Base-by-base conservation (phyloP, 495 filamentous ascomycete genomes). In the Cercophora scortea region DNA sequence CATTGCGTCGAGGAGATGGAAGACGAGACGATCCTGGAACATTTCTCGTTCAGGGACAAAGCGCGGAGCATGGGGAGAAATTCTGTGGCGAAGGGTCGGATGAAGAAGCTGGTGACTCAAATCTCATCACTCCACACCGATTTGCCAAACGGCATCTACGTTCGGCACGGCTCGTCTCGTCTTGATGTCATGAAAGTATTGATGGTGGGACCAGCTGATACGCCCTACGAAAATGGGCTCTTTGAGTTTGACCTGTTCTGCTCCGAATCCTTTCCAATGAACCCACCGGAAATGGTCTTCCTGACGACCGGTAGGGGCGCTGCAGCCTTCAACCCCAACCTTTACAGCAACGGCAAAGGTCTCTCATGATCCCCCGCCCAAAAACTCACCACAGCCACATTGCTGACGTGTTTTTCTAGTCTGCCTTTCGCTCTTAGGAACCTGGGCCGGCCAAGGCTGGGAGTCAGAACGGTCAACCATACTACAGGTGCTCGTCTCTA, bases 221-320 rank as follows among this genome's bases (percentile, higher is more conserved):
- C 82, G 9, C 82, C 82, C 12, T 85, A 86, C 70, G 77, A 82
- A 55, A 63, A 77, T 40, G 82, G 80, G 1, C 55, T 83, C 11
- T 85, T 83, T 60, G 82, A 81, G 61, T 84, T 85, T 50, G 79
- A 84, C 56, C 51, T 85, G 47, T 72, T 70, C 45, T 77, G 74
- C 47, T 56, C 53, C 11, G 8, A 42, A 0, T 52, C 75, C 13
- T 86, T 79, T 44, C 82, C 82, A 0, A 52, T 54, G 3, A 51
- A 42, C 1, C 74, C 81, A 12, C 82, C 82, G 0, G 54, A 66
- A 46, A 69, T 81, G 60, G 47, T 54, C 9, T 82, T 83, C 59
- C 69, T 64, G 34, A 76, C 76, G 6, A 77, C 80, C 0, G 76
- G 73, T 10, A 58, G 64, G 8, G 77, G 78, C 0, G 57, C 3